A percentile compares a stretch with the other conserved stretches of the same genome.
Evolutionary conservation across 2,329 filamentous ascomycete species (phyloP).

Genomic region (Pezicula radicicola): DNA sequence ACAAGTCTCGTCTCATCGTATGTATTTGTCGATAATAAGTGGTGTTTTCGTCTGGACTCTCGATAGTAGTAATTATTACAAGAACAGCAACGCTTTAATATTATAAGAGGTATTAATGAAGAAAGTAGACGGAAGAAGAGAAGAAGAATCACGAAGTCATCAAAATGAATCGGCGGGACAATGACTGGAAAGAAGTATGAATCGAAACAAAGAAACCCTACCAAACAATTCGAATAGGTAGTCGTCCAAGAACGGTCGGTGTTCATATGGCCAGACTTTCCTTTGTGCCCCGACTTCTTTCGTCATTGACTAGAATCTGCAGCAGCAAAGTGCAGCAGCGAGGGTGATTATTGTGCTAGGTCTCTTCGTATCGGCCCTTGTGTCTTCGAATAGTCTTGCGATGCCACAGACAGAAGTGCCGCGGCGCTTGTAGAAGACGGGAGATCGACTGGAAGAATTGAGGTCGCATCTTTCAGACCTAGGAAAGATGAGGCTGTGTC

Average conservation of each 20-base stretch:
- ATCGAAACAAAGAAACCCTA: slow-evolving; percentile 12
- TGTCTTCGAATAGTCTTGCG: slow-evolving; percentile 25
- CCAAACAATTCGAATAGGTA: background rate
- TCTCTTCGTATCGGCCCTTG: slow-evolving; percentile 12
- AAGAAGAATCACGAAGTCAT: slow-evolving; percentile 7
- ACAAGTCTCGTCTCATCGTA: slow-evolving; percentile 17
- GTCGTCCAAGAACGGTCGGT: background rate
- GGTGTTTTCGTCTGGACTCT: background rate
- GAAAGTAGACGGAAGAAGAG: slow-evolving; percentile 8
- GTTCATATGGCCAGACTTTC: background rate
- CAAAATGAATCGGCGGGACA: slow-evolving; percentile 13
- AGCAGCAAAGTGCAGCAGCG: background rate
- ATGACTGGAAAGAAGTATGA: slow-evolving; percentile 26
- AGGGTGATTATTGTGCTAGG: slow-evolving; percentile 1
- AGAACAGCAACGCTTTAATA: slow-evolving; percentile 24
- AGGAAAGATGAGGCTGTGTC: slow-evolving; percentile 18
- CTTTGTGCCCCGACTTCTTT: background rate
- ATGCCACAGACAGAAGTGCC: slow-evolving; percentile 6
- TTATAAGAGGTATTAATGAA: slow-evolving; percentile 35
- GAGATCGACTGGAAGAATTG: slow-evolving; percentile 13
- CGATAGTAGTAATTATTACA: slow-evolving; percentile 2
- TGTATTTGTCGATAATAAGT: background rate
- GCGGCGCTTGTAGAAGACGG: slow-evolving; percentile 19
- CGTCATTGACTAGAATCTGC: background rate
- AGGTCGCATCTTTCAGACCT: slow-evolving; percentile 10